Evolutionary conservation across 768 basidiomycete species (phyloP), one percentile per base, ranked within the genome.

Genomic region (Pleurotus platypus): DNA sequence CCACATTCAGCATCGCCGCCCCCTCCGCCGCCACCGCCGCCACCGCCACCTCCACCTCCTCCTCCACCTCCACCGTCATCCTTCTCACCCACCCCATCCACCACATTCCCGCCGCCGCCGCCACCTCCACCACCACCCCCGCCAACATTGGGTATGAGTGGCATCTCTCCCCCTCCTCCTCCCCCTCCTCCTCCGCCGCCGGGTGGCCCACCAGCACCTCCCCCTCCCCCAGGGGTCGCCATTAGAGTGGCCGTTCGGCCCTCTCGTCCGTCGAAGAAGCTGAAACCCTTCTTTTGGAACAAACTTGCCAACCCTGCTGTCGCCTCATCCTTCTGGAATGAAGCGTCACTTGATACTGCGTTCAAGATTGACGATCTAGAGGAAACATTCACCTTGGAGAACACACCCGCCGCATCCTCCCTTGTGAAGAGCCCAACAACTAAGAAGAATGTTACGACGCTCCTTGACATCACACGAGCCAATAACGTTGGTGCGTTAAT

Each of bases 251-350:
- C 63, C 37, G 61, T 58, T 39, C 74, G 68, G 51, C 59, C 64
- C 18, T 61, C 65, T 22, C 76, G 75, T 11, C 84, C 86, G n/a
- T 63, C 68, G 2, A 86, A 84, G 63, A 79, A 81, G 47, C 67
- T 92, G 51, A 88, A 89, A 69, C 90, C 94, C 2, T 94, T 97
- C 75, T 93, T 93, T 68, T 96, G 94, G 94, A 88, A 85, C 61
- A 95, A 96, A 63, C 60, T 94, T 4, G 72, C 78, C n/a, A 67
- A 66, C 11, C 62, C 75, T 5, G 65, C 72, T 4, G 62, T 79
- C 3, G 59, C 62, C 2, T 63, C 78, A 5, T 89, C 89, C 1
- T 78, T 98, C 8, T 98, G 92, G 92, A 77, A 75, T 50, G 86
- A 90, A 26, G 58, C 82, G 8, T 63, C 71, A 3, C n/a, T 67